Evolutionary conservation across 2,329 filamentous ascomycete species (phyloP), one percentile per base, ranked within the genome.

Genomic region (Blumeria hordei): DNA sequence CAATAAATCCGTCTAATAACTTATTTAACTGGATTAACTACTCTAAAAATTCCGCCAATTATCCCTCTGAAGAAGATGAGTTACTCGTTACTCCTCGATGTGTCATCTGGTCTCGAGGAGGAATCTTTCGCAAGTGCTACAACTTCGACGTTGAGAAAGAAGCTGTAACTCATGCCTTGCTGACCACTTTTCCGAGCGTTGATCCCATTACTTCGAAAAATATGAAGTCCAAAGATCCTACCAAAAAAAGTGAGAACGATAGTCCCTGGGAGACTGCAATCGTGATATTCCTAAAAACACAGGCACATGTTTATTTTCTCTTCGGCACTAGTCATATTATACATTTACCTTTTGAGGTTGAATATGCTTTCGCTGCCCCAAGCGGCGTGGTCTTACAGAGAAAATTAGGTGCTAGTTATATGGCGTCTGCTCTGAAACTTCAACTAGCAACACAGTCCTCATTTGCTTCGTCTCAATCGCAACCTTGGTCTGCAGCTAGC

Each of bases 311-410:
- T 60, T 93, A 88, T 71, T 95, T 93, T 65, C 75, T 96, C 39
- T 78, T 84, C 1, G 90, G 90, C 18, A 81, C 86, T 36, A 92
- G 78, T 64, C 85, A 98, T 73, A 78, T 94, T 57, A 75, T 96
- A 51, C 87, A 94, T 66, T 78, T 98, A 64, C 90, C 90, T 1
- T 98, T 98, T 64, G 88, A 96, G 68, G 84, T 95, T 44, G 87
- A 94, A 64, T 79, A 79, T 54, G 88, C 85, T 34, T 86, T 88
- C 66, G 80, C 90, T 37, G 85, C 85, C 11, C 84, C 88, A 6
- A 74, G 79, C 35, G 92, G 92, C 32, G 74, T 96, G 53, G 75
- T 98, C 18, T 78, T 98, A 56, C 90, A 96, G 67, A 76, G 88
- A 58, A 94, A 83, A 64, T 72, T 81, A 44, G 73, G 72, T 56